Base-by-base conservation (phyloP, 1,284 basidiomycete species). In the Malassezia globosa region DNA sequence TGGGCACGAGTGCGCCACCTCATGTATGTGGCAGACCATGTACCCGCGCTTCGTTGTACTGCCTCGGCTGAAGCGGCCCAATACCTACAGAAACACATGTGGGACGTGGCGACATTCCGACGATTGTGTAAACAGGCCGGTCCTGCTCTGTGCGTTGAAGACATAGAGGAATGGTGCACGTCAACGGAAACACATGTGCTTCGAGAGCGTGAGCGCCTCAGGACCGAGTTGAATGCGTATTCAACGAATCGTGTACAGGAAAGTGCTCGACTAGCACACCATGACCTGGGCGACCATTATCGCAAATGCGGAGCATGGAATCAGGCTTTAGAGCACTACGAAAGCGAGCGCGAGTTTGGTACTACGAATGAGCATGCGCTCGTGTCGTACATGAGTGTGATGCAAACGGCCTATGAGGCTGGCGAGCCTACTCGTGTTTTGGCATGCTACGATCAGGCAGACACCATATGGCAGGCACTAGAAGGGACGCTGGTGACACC, bases 231-330 rank as follows among this genome's bases (percentile, higher is more conserved):
- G 66, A 87, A 87, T 77, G 84, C 83, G 13, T 89, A 89, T 65
- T 78, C 81, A 53, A 86, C 84, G 63, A 90, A 88, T 67, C 82
- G 88, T 79, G 88, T 90, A 75, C 89, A 88, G 72, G 88, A 92
- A 76, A 87, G 85, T 76, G 87, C 88, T 61, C 77, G 87, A 58
- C 86, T 89, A 83, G 85, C 80, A 0, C 81, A 90, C 72, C 77
- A 85, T 41, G 87, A 90, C 63, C 75, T 90, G 10, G 87, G 82
- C 22, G 78, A 83, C 51, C 82, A 82, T 69, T 81, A 81, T 71
- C 80, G 81, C 39, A 72, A 78, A 5, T 74, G 77, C 2, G 87
- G 87, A 18, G 83, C 87, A 56, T 78, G 80, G 46, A 69, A 77
- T 13, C 76, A 76, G 13, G 79, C 87, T 6, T 73, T 88, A 56